These are phyloP conservation scores for Psidium friedrichsthalianum DNA, from an alignment of 345 rosid genomes.

Conservation along the genomic window DNA sequence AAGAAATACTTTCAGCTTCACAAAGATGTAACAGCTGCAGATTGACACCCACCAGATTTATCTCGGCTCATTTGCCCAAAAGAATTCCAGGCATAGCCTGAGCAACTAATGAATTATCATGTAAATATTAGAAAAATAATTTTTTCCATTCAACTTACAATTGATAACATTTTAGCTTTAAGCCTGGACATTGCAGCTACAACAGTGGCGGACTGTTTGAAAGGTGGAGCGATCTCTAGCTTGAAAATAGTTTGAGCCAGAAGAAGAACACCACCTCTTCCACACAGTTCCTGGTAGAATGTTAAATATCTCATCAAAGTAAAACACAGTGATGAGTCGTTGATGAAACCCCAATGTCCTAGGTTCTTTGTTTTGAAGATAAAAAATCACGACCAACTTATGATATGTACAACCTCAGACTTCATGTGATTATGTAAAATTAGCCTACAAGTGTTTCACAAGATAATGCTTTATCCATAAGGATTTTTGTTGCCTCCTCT, in stretches of 20 bases:
- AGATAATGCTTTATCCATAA: not conserved
- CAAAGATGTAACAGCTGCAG: conserved; percentile 79
- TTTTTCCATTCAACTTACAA: conserved; percentile 45
- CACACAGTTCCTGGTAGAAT: conserved; percentile 63
- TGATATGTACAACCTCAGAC: not conserved
- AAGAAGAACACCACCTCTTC: conserved; percentile 74
- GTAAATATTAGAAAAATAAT: not conserved
- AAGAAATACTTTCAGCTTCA: conserved; percentile 88
- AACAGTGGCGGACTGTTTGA: conserved; percentile 24
- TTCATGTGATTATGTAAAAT: not conserved
- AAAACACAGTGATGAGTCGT: not conserved
- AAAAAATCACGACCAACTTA: not conserved
- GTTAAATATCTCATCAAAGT: not conserved
- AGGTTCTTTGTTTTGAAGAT: not conserved
- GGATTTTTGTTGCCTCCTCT: not conserved
- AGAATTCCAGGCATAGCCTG: not conserved
- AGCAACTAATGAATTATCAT: not conserved
- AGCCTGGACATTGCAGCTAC: conserved; percentile 67
- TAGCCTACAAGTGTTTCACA: not conserved
- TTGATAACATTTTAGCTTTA: conserved; percentile 81
- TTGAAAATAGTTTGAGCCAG: conserved; percentile 60
- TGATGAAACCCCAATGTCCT: not conserved
- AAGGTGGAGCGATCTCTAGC: conserved; percentile 29
- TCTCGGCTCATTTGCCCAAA: not conserved
- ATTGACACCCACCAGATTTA: not conserved